These are phyloP conservation scores for Fraxinus sp. DNA, from an alignment of 305 asterid species.

Conservation along the genomic window DNA sequence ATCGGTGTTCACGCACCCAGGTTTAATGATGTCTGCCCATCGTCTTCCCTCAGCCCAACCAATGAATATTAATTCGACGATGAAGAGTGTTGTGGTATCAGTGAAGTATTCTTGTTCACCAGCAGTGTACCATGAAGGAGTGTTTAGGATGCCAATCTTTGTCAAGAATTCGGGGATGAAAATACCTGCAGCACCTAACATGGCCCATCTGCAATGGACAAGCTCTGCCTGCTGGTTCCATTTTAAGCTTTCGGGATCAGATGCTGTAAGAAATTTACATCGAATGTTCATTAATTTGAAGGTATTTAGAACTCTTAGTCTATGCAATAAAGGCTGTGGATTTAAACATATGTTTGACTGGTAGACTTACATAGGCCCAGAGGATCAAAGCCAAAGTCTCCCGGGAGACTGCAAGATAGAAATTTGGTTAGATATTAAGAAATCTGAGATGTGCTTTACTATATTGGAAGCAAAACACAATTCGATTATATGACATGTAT, in stretches of 20 bases:
- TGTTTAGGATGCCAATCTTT: slow-evolving; percentile 81
- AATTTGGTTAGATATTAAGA: slow-evolving; percentile 11
- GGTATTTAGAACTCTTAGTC: not conserved
- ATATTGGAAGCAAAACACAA: not conserved
- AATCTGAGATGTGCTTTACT: not conserved
- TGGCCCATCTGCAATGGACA: slow-evolving; percentile 97
- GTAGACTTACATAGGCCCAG: slow-evolving; percentile 70
- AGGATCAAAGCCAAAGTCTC: slow-evolving; percentile 96
- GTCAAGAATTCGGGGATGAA: slow-evolving; percentile 93
- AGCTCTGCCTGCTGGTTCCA: slow-evolving; percentile 88
- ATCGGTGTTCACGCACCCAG: slow-evolving; percentile 86
- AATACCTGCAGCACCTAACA: slow-evolving; percentile 95
- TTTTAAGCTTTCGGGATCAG: slow-evolving; percentile 91
- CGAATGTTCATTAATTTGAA: not conserved
- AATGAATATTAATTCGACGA: slow-evolving; percentile 71
- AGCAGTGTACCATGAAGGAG: slow-evolving; percentile 95
- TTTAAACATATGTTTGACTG: not conserved
- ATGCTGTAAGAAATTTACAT: slow-evolving; percentile 39
- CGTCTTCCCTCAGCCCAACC: slow-evolving; percentile 99
- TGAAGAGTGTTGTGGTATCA: slow-evolving; percentile 78
- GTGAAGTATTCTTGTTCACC: slow-evolving; percentile 95
- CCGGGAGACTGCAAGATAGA: slow-evolving; percentile 76
- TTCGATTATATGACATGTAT: not conserved
- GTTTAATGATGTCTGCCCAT: slow-evolving; percentile 94
- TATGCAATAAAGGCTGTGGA: not conserved